Base-by-base conservation (phyloP, 2,329 filamentous ascomycete genomes). In the Chrysoporthe puriensis region DNA sequence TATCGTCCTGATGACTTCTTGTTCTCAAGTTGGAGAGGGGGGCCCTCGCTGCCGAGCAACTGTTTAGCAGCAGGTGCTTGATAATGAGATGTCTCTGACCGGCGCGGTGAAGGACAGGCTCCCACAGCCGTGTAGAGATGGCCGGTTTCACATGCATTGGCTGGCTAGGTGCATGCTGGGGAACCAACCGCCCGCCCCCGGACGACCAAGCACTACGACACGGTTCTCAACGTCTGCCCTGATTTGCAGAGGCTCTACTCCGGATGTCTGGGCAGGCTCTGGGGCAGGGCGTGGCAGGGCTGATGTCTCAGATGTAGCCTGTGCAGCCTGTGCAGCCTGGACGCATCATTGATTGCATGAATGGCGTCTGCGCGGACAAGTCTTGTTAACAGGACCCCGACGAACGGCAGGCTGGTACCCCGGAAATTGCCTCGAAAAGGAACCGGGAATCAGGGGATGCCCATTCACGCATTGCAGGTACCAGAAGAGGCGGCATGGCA, bases 91-190 rank as follows among this genome's bases (percentile, higher is more conserved):
- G n/a, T 26, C 48, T 26, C 21, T 54, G 21, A 54, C 21, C 21
- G 48, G 26, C 21, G 50, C 11, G 21, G 26, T 26, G 50, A 54
- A 26, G 14, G 16, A 32, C 26, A 54, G 26, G 50, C 34, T 21
- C 21, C 50, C 26, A 21, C 50, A 54, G 21, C 26, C 50, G 21
- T 7, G 26, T 9, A n/a, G 40, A 14, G 34, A 40, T n/a, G 18
- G 34, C 54, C 54, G 18, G 54, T 57, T 57, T 40, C 54, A 57
- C 18, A 57, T 57, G 54, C 34, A 57, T 18, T n/a, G 54, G 54
- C 32, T 18, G 6, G 34, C 34, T 40, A 57, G 54, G 32, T 57
- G 54, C 54, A 57, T 57, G 34, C 4, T 46, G 44, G 44, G 14
- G 44, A 46, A n/a, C 13, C 13, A n/a, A 34, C 9, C 21, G 8